A percentile compares a stretch with the other conserved stretches of the same genome.
phyloP scores from a whole-genome alignment of 305 asterid genomes.

The Striga hermonthica region DNA sequence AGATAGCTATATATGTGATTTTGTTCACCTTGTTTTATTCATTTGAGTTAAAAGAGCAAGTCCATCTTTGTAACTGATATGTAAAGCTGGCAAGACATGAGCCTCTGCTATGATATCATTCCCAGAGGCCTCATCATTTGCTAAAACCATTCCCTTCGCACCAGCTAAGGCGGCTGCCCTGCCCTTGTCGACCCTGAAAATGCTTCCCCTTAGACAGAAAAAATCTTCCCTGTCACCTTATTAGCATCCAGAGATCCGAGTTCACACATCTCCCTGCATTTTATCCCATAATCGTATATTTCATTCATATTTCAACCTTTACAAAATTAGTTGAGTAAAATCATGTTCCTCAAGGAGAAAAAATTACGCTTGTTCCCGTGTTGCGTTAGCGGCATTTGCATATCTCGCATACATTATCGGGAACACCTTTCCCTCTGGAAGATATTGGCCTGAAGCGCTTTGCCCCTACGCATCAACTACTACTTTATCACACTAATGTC shows the following conservation, averaged over 20 bases:
- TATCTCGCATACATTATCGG: conserved; percentile 46
- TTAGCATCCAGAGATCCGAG: conserved; percentile 41
- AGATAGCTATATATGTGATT: no score
- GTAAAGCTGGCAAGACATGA: conserved; percentile 83
- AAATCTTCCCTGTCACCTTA: conserved; percentile 36
- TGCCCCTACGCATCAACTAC: conserved; percentile 51
- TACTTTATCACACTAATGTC: no score
- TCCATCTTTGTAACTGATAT: conserved; percentile 70
- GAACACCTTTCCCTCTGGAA: conserved; percentile 45
- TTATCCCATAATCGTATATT: conserved; percentile 38
- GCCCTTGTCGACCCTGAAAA: no score
- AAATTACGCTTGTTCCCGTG: conserved; percentile 56
- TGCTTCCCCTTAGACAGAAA: no score
- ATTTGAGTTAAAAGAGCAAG: conserved; percentile 27
- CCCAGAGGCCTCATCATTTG: conserved; percentile 65
- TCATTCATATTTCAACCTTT: no score
- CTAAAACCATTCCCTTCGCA: conserved; percentile 61
- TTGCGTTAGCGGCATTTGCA: conserved; percentile 29
- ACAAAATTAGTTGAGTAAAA: no score
- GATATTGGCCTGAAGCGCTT: conserved; percentile 55
- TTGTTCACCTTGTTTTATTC: no score
- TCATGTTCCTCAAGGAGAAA: no score
- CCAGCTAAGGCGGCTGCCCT: no score
- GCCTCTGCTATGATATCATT: conserved; percentile 82
- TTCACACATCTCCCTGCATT: conserved; percentile 53